These are phyloP conservation scores for Acorus gramineus DNA, from an alignment of 106 monocot species.

Conservation along the genomic window DNA sequence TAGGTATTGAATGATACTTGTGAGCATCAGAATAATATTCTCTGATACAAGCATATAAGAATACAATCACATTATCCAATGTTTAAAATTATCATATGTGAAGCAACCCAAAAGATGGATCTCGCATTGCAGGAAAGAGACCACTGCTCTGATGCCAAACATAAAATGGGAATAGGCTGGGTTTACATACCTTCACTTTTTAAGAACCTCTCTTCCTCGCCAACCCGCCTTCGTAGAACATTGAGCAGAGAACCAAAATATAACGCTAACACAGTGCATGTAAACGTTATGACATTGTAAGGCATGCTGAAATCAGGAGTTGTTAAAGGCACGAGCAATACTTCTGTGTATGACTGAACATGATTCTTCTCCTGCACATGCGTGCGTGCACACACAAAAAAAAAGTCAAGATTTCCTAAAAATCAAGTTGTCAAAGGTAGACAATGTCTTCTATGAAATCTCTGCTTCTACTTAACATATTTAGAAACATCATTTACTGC, in stretches of 20 bases:
- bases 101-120: too few relatives aligned
- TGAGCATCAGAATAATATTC: too few relatives aligned
- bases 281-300: conserved; percentile 95
- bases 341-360: conserved; percentile 76
- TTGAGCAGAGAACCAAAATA: conserved; percentile 96
- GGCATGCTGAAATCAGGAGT: conserved; percentile 99
- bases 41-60: too few relatives aligned
- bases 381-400: conserved; percentile 2
- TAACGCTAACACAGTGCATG: conserved; percentile 87
- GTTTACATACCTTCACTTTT: conserved; percentile 48
- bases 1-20: too few relatives aligned
- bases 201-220: conserved; percentile 73
- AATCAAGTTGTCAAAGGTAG: not conserved
- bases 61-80: too few relatives aligned
- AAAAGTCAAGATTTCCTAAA: not conserved
- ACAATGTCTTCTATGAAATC: not conserved
- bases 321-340: conserved; percentile 85
- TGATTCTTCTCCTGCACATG: conserved; percentile 42
- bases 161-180: too few relatives aligned
- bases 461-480: too few relatives aligned
- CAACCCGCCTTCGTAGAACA: conserved; percentile 64
- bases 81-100: too few relatives aligned
- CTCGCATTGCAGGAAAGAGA: too few relatives aligned
- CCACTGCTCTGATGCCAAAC: too few relatives aligned
- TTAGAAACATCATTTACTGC: too few relatives aligned